These are phyloP conservation scores for Oleoguttula mirabilis DNA, from an alignment of 495 filamentous ascomycete genomes.

Conservation along the genomic window DNA sequence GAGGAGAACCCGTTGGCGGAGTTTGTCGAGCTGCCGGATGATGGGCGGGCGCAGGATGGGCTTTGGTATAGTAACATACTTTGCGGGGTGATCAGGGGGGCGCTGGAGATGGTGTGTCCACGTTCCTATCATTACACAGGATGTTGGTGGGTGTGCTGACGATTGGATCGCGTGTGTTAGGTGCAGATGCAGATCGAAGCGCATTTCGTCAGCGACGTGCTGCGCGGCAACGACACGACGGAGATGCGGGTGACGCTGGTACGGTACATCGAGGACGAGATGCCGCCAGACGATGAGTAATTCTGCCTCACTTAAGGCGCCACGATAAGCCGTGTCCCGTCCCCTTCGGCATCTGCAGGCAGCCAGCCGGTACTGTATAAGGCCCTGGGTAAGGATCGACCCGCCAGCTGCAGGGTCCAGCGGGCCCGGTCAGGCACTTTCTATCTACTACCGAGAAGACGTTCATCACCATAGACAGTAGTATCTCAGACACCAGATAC, in stretches of 20 bases:
- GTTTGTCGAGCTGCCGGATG: slow-evolving; percentile 94
- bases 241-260: slow-evolving; percentile 93
- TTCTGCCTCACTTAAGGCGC: too few relatives aligned
- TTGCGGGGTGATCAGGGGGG: slow-evolving; percentile 80
- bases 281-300: slow-evolving; percentile 90
- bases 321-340: too few relatives aligned
- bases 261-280: slow-evolving; percentile 92
- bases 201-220: slow-evolving; percentile 88
- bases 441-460: too few relatives aligned
- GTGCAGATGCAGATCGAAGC: slow-evolving; percentile 98
- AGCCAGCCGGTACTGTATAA: too few relatives aligned
- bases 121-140: too few relatives aligned
- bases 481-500: too few relatives aligned
- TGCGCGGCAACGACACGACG: slow-evolving; percentile 87
- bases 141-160: slow-evolving; percentile 2
- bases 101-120: slow-evolving; percentile 75
- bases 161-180: slow-evolving; percentile 35
- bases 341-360: too few relatives aligned
- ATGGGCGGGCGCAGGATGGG: slow-evolving; percentile 90
- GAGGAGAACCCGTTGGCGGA: slow-evolving; percentile 96
- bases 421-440: too few relatives aligned
- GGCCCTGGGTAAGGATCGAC: too few relatives aligned
- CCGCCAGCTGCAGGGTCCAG: too few relatives aligned
- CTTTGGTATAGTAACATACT: slow-evolving; percentile 97
- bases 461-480: too few relatives aligned